phyloP scores from a whole-genome alignment of 2,329 filamentous ascomycete genomes.

The Scorias spongiosa region DNA sequence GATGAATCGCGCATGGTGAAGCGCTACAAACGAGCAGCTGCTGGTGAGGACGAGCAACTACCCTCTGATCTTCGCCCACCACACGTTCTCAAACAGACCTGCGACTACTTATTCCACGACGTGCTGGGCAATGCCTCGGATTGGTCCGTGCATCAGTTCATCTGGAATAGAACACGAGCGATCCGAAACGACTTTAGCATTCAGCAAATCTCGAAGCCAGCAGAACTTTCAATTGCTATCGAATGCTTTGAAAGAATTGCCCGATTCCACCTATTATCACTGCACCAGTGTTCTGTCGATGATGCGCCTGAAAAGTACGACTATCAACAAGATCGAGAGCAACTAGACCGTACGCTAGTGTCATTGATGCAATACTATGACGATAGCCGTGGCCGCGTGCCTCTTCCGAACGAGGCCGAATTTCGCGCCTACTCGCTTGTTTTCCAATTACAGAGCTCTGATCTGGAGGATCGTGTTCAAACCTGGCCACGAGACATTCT shows the following conservation, averaged over 20 bases:
- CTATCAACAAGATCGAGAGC: conserved; percentile 46
- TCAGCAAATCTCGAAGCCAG: conserved; percentile 40
- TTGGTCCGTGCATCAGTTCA: conserved; percentile 43
- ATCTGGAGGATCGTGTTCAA: conserved; percentile 43
- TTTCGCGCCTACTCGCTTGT: conserved; percentile 48
- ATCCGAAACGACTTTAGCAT: conserved; percentile 52
- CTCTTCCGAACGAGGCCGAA: conserved; percentile 45
- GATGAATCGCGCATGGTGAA: conserved; percentile 46
- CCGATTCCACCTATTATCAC: conserved; percentile 46
- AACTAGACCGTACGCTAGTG: conserved; percentile 46
- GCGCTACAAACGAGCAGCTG: conserved; percentile 46
- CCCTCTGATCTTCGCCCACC: conserved; percentile 50
- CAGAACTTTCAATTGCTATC: conserved; percentile 42
- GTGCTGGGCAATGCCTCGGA: conserved; percentile 35
- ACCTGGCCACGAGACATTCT: conserved; percentile 37
- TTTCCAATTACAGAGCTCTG: conserved; percentile 37
- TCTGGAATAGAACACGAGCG: conserved; percentile 50
- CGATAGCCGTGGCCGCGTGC: conserved; percentile 34
- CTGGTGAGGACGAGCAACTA: conserved; percentile 46
- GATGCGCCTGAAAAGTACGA: conserved; percentile 36
- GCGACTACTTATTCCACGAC: conserved; percentile 29
- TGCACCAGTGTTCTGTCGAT: conserved; percentile 42
- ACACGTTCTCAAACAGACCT: conserved; percentile 25
- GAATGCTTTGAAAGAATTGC: conserved; percentile 48
- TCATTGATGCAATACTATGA: conserved; percentile 48